Base-by-base conservation (phyloP, 805 yeast genomes). In the Yarrowia divulgata region DNA sequence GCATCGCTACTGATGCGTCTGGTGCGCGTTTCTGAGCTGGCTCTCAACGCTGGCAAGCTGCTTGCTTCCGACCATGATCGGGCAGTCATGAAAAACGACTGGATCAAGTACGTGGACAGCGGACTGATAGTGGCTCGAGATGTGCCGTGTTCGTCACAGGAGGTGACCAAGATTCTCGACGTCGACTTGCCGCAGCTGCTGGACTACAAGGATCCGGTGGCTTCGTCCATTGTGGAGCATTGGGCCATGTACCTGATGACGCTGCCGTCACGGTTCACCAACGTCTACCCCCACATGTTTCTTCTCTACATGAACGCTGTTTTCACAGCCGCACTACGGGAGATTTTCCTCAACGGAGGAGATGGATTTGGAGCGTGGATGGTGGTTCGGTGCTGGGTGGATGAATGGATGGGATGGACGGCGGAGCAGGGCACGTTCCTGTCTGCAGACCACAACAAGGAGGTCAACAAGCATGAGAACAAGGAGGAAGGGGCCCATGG, bases 291-390 rank as follows among this genome's bases (percentile, higher is more conserved):
- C 0, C 80, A 87, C 69, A 75, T 87, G 63, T 86, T 88, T 72
- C 73, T 87, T 23, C 77, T 88, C 63, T 81, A 86, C 58, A 77
- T 85, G 55, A 84, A 85, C 60, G 83, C 87, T 12, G 74, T 88
- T 10, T 79, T 87, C 63, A 87, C 90, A 8, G 81, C 87, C 14
- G 85, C 89, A 19, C 78, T 88, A 49, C 80, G 91, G 71, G 91
- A 88, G 73, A 82, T 89, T 70, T 85, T 89, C 42, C 78, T 86
- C 69, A 81, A 80, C 32, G 87, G 87, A 2, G 87, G 87, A 8
- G 82, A 83, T 52, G 84, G 88, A 1, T 88, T 90, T 75, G 87
- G 87, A 10, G 85, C 87, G 2, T 90, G 94, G 94, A 89, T 92
- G 91, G 82, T 86, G 54, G 81, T 89, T 2, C 81, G 90, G 69